Evolutionary conservation across 1,284 basidiomycete genomes (phyloP).

Genomic region (Xerocomus nothofagi): DNA sequence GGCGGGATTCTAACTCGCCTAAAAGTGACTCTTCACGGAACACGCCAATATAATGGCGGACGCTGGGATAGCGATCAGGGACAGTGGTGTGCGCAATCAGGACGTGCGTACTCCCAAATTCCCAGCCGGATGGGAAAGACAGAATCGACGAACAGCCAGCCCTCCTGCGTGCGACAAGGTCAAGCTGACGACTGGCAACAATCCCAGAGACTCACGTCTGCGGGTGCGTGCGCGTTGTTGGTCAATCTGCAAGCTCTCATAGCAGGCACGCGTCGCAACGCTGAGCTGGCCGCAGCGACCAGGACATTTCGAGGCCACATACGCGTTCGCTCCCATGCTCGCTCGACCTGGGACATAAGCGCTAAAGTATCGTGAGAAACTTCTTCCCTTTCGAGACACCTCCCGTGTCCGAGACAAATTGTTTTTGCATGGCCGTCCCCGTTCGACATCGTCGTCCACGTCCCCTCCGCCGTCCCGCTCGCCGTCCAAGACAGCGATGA

Average conservation of each 20-base stretch:
- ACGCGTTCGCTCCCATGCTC: background rate
- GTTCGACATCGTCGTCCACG: conserved; percentile 21
- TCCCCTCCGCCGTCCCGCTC: conserved; percentile 15
- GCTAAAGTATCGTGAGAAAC: conserved; percentile 12
- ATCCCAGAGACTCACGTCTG: conserved; percentile 21
- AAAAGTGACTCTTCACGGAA: conserved; percentile 58
- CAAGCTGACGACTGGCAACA: conserved; percentile 14
- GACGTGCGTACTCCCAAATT: conserved; percentile 48
- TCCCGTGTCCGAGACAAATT: conserved; percentile 18
- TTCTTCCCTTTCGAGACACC: conserved; percentile 12
- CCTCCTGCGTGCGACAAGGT: conserved; percentile 30
- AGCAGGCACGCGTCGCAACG: conserved; percentile 2
- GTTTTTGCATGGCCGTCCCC: conserved; percentile 22
- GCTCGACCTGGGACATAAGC: too few relatives aligned
- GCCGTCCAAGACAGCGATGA: conserved; percentile 30
- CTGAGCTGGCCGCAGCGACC: background rate
- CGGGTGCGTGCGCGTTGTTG: background rate
- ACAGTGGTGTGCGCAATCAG: background rate
- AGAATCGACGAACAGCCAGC: conserved; percentile 54
- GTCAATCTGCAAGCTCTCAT: conserved; percentile 13
- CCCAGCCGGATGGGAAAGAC: conserved; percentile 56
- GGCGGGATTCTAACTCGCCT: conserved; percentile 44
- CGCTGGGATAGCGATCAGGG: conserved; percentile 37
- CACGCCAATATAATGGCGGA: conserved; percentile 61
- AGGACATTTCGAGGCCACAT: conserved; percentile 22